Percentiles rank a stretch among this genome's conserved stretches.
Conservation (phyloP, 441 rosid genomes). For the Sinapis alba region DNA sequence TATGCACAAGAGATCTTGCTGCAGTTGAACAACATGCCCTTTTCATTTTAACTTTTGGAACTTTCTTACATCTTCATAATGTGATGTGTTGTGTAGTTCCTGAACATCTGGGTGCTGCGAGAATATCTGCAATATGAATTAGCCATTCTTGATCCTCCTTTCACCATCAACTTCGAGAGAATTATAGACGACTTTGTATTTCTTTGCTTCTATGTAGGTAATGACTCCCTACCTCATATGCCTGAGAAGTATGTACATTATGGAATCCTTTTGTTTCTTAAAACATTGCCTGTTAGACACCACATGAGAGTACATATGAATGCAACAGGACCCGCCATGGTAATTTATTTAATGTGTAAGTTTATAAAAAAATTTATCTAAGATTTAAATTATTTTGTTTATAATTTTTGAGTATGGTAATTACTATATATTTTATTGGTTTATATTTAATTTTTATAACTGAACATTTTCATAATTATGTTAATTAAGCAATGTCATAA, state of each 20-base stretch:
- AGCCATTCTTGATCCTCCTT: slow-evolving; percentile 79
- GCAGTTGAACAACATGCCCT: slow-evolving; percentile 3
- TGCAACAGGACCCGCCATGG: too few relatives aligned
- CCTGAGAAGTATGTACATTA: slow-evolving; percentile 83
- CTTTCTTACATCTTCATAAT: slow-evolving; percentile 20
- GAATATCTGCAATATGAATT: slow-evolving; percentile 91
- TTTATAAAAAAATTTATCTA: too few relatives aligned
- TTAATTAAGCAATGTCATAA: too few relatives aligned
- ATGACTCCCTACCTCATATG: slow-evolving; percentile 98
- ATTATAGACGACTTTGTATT: slow-evolving; percentile 97
- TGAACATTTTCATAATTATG: too few relatives aligned
- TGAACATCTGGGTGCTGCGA: slow-evolving; percentile 89
- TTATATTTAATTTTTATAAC: too few relatives aligned
- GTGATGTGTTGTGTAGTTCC: slow-evolving; percentile 57
- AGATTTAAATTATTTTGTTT: too few relatives aligned
- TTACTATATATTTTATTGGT: too few relatives aligned
- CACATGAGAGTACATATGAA: too few relatives aligned
- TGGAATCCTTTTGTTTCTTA: slow-evolving; percentile 3
- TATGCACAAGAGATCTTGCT: slow-evolving; percentile 4
- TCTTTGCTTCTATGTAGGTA: slow-evolving; percentile 95
- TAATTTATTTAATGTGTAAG: too few relatives aligned
- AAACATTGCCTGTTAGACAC: background rate
- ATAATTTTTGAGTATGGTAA: too few relatives aligned
- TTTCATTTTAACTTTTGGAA: background rate
- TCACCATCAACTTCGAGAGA: slow-evolving; percentile 74